Percentiles rank a stretch among this genome's conserved stretches.
phyloP scores from a whole-genome alignment of 768 basidiomycete species.

The Boletus reticulatus region DNA sequence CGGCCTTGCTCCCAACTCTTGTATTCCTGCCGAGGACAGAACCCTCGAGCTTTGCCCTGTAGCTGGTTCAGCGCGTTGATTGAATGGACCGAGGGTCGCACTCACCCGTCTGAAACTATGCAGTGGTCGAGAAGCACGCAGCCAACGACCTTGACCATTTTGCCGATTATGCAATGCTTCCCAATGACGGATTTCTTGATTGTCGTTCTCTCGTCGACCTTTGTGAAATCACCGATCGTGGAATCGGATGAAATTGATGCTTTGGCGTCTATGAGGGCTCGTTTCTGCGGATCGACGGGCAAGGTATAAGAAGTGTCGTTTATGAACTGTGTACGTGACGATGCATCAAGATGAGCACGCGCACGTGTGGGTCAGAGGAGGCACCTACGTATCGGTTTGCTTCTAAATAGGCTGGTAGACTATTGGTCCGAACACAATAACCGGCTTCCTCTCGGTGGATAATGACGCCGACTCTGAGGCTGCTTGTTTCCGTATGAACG shows the following conservation, averaged over 20 bases:
- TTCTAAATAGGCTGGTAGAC: slow-evolving; percentile 72
- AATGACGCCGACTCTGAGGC: slow-evolving; percentile 63
- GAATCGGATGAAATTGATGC: slow-evolving; percentile 84
- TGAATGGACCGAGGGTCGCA: not conserved
- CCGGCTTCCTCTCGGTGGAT: slow-evolving; percentile 54
- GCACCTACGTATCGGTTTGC: slow-evolving; percentile 70
- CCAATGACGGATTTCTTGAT: slow-evolving; percentile 83
- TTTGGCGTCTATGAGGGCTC: slow-evolving; percentile 71
- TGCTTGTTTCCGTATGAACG: slow-evolving; percentile 36
- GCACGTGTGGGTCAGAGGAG: not conserved
- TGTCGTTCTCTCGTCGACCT: slow-evolving; percentile 72
- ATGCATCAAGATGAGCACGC: slow-evolving; percentile 13
- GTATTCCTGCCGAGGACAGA: slow-evolving; percentile 76
- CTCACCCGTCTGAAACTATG: slow-evolving; percentile 80
- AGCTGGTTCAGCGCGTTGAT: slow-evolving; percentile 6
- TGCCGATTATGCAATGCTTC: slow-evolving; percentile 81
- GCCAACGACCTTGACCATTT: slow-evolving; percentile 77
- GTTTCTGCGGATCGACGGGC: slow-evolving; percentile 59
- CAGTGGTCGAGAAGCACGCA: slow-evolving; percentile 90
- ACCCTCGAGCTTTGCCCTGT: slow-evolving; percentile 72
- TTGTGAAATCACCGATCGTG: slow-evolving; percentile 79
- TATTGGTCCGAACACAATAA: slow-evolving; percentile 72
- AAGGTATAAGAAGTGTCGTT: slow-evolving; percentile 49
- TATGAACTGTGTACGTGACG: slow-evolving; percentile 39
- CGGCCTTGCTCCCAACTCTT: slow-evolving; percentile 66